These are phyloP conservation scores for Fraxinus latifolia DNA, from an alignment of 305 asterid species.

Conservation along the genomic window DNA sequence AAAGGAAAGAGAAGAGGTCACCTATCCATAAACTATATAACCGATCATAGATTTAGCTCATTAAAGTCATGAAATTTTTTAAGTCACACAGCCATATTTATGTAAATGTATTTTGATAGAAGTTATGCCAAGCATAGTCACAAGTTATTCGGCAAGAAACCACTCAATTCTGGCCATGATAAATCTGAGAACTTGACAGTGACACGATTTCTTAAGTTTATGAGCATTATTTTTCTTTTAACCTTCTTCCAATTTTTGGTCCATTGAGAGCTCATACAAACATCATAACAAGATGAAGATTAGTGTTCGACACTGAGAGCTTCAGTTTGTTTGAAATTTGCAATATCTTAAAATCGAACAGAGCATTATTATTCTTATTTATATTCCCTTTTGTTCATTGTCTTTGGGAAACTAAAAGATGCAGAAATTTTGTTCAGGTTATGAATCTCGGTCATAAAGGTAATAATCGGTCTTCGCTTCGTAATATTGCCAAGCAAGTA, in stretches of 20 bases:
- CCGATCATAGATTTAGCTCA: background rate
- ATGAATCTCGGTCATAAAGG: background rate
- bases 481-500: background rate
- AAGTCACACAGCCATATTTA: background rate
- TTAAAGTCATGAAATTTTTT: background rate
- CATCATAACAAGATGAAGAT: background rate
- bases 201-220: background rate
- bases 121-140: background rate
- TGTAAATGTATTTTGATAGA: background rate
- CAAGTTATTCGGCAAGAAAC: background rate
- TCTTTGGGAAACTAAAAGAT: background rate
- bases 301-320: background rate
- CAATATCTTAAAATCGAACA: background rate
- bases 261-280: background rate
- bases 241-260: background rate
- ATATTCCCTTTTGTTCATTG: background rate
- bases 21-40: background rate
- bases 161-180: background rate
- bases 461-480: background rate
- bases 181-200: background rate
- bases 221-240: background rate
- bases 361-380: background rate
- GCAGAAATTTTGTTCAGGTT: background rate
- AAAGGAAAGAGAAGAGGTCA: background rate
- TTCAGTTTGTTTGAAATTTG: background rate